These are phyloP conservation scores for Neonectria faginata DNA, from an alignment of 2,329 filamentous ascomycete species.

Conservation along the genomic window DNA sequence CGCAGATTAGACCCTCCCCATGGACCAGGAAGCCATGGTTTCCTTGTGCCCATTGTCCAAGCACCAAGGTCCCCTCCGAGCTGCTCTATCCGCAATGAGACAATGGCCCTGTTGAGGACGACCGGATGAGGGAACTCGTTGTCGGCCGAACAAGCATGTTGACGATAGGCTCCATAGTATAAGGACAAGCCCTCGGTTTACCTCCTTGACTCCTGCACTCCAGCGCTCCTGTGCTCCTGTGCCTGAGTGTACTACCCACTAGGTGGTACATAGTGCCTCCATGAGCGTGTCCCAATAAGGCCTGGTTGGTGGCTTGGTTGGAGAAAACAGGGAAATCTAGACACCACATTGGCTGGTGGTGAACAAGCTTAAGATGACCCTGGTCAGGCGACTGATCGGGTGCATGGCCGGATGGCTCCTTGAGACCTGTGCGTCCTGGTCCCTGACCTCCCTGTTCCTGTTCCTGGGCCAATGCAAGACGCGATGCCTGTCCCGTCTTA, in stretches of 20 bases:
- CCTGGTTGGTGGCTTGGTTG: constrained; percentile 18
- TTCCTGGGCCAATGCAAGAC: constrained; percentile 41
- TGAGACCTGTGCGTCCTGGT: background rate
- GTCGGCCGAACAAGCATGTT: constrained; percentile 16
- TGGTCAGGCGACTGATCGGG: constrained; percentile 9
- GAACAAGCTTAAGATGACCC: constrained; percentile 13
- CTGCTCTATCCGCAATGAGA: constrained; percentile 16
- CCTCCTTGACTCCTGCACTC: background rate
- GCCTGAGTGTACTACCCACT: background rate
- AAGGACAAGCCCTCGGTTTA: constrained; percentile 13
- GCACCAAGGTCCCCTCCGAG: background rate
- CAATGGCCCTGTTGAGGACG: constrained; percentile 33
- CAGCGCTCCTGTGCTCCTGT: background rate
- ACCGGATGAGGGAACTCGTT: constrained; percentile 34
- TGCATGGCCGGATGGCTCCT: constrained; percentile 23
- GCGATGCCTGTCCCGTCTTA: constrained; percentile 26
- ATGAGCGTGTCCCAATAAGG: constrained; percentile 5
- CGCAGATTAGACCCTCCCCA: constrained; percentile 39
- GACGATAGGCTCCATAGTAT: constrained; percentile 18
- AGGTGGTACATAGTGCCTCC: constrained; percentile 1
- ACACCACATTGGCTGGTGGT: constrained; percentile 15
- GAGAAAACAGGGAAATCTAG: constrained; percentile 1
- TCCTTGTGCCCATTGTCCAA: constrained; percentile 14
- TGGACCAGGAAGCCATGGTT: constrained; percentile 21
- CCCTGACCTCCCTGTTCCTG: constrained; percentile 13